Conservation (phyloP, 768 basidiomycete species). For the Amanita molliuscula region DNA sequence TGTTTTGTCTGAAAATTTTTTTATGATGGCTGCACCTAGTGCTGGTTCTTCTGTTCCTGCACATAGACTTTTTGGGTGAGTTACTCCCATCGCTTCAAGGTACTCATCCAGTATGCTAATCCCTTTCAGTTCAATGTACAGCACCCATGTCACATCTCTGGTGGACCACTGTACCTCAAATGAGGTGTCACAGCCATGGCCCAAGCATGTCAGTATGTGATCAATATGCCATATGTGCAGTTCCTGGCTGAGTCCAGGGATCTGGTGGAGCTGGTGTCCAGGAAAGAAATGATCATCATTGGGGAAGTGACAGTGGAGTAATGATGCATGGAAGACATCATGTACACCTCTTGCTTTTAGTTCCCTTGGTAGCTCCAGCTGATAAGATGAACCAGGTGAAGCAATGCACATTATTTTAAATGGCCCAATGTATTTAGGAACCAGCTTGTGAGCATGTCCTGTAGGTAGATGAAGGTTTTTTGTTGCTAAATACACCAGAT, state of each 20-base stretch:
- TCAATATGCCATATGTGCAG: conserved; percentile 13
- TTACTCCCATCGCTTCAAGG: conserved; percentile 17
- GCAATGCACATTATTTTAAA: conserved; percentile 9
- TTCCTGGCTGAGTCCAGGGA: no score
- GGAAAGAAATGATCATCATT: no score
- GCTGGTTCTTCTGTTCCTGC: no score
- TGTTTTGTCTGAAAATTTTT: no score
- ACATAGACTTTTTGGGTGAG: no score
- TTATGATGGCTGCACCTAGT: no score
- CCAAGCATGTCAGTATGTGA: conserved; percentile 2
- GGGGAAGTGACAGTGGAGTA: no score
- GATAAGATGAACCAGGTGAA: no score
- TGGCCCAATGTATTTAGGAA: conserved; percentile 17
- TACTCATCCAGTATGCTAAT: conserved; percentile 14
- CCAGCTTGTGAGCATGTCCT: conserved; percentile 21
- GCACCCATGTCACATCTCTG: conserved; percentile 14
- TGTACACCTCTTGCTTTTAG: no score
- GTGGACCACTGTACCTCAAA: conserved; percentile 9
- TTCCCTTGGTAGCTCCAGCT: no score
- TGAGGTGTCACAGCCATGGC: not conserved
- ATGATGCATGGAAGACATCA: no score
- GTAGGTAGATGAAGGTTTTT: conserved; percentile 16
- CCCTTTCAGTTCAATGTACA: conserved; percentile 10
- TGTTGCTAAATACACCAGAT: conserved; percentile 18
- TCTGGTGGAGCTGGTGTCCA: no score